Base-by-base conservation (phyloP, 305 asterid species). In the Lippia alba region DNA sequence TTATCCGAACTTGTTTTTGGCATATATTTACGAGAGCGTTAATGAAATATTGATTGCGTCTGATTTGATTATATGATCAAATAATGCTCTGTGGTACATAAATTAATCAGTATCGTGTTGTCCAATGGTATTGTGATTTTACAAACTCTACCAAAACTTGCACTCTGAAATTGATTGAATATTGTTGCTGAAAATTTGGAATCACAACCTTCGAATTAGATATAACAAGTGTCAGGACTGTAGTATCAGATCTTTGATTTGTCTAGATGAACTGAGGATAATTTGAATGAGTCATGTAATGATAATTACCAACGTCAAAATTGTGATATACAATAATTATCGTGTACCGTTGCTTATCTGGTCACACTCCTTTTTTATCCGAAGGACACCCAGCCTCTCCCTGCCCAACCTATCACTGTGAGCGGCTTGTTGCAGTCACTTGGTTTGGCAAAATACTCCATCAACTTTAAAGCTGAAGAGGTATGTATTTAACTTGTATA, bases 401-500 rank as follows among this genome's bases (percentile, higher is more conserved):
- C 41, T 1, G 41, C 41, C 41, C 41, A 36, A 8, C 41, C 41
- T 2, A 8, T 36, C 50, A 87, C 86, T 12, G 87, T 81, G 57
- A 68, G 74, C 71, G 61, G 81, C 78, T 77, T 84, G 66, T 78
- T 87, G 79, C 77, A 81, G 67, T 83, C 89, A 8, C 89, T 87
- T 64, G 89, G 91, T 54, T 66, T 87, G 77, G 90, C 82, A 58
- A 89, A 87, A 67, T 89, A 87, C 60, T 55, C 77, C 69, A 79
- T 89, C 79, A 74, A 66, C 70, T 87, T 86, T 69, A 86, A 84
- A 78, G 96, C 96, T 61, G 94, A 89, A 84, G 96, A 87, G 90
- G 91, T 87, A 73, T 39, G 82, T 15, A 65, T 45, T 59, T 18
- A 55, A 6, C 32, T 44, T 34, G 2, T 36, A 46, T 61, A 46